These are phyloP conservation scores for Wickerhamiella australiensis DNA, from an alignment of 805 yeast species.

Conservation along the genomic window DNA sequence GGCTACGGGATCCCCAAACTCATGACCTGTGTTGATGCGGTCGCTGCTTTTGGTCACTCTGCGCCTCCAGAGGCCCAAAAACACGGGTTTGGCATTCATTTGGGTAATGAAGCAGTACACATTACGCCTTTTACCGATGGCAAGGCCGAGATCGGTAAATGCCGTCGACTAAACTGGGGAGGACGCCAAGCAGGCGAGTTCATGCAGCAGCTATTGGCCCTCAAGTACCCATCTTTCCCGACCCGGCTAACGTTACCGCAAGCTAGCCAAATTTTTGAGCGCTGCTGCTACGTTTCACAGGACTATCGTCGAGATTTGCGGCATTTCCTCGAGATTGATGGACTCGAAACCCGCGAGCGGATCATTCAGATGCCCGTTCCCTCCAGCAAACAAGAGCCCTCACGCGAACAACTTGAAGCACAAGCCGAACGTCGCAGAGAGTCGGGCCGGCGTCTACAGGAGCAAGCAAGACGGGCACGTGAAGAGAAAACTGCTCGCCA, in stretches of 20 bases:
- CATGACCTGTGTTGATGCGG: slow-evolving; percentile 69
- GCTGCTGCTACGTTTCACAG: slow-evolving; percentile 64
- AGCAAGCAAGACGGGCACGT: slow-evolving; percentile 79
- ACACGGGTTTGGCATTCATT: slow-evolving; percentile 62
- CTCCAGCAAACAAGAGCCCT: slow-evolving; percentile 55
- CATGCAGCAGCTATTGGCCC: slow-evolving; percentile 46
- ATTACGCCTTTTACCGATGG: slow-evolving; percentile 73
- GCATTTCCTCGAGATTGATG: slow-evolving; percentile 45
- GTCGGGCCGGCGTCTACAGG: slow-evolving; percentile 79
- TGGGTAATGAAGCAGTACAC: slow-evolving; percentile 74
- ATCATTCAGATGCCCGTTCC: slow-evolving; percentile 71
- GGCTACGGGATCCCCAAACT: slow-evolving; percentile 63
- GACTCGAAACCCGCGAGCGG: slow-evolving; percentile 55
- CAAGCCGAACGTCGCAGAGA: slow-evolving; percentile 74
- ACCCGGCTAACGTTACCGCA: slow-evolving; percentile 52
- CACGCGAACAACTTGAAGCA: slow-evolving; percentile 66
- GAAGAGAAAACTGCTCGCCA: slow-evolving; percentile 68
- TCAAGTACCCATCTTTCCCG: slow-evolving; percentile 91
- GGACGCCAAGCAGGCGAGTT: slow-evolving; percentile 62
- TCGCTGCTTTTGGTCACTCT: slow-evolving; percentile 49
- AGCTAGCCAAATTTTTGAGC: slow-evolving; percentile 53
- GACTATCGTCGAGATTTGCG: slow-evolving; percentile 56
- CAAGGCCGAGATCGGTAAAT: slow-evolving; percentile 47
- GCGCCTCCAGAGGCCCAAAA: slow-evolving; percentile 14
- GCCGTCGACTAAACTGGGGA: slow-evolving; percentile 86